Conservation (phyloP, 2,329 filamentous ascomycete species). For the Sporothrix pseudoabietina region DNA sequence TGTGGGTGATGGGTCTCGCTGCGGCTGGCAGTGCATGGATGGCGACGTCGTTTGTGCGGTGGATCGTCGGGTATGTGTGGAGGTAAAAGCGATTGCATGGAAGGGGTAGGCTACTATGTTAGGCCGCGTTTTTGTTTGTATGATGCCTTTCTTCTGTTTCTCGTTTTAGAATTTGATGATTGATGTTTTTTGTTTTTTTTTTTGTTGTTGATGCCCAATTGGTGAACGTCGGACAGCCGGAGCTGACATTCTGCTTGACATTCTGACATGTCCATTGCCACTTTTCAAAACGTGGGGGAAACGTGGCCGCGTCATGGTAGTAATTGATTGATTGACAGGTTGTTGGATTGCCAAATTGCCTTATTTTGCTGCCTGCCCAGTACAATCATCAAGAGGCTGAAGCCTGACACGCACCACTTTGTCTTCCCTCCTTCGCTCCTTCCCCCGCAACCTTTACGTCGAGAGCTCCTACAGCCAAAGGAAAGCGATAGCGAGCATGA, state of each 20-base stretch:
- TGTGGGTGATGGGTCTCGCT: conserved; percentile 51
- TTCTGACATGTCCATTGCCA: background rate
- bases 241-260: background rate
- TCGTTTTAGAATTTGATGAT: background rate
- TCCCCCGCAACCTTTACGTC: background rate
- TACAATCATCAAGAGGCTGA: conserved; percentile 6
- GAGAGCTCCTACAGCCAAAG: background rate
- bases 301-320: background rate
- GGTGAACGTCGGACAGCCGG: background rate
- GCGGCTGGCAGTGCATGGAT: conserved; percentile 40
- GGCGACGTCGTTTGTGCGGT: conserved; percentile 36
- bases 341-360: background rate
- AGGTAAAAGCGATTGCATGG: background rate
- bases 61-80: conserved; percentile 29
- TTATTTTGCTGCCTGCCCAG: background rate
- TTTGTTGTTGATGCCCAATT: background rate
- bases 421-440: background rate
- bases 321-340: background rate
- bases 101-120: background rate
- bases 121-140: background rate
- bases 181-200: background rate
- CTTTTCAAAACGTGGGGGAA: background rate
- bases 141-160: background rate
- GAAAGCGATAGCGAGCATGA: background rate
- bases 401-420: background rate